A percentile compares a stretch with the other conserved stretches of the same genome.
Conservation (phyloP, 2,329 filamentous ascomycete species). For the Thelonectria rubi region DNA sequence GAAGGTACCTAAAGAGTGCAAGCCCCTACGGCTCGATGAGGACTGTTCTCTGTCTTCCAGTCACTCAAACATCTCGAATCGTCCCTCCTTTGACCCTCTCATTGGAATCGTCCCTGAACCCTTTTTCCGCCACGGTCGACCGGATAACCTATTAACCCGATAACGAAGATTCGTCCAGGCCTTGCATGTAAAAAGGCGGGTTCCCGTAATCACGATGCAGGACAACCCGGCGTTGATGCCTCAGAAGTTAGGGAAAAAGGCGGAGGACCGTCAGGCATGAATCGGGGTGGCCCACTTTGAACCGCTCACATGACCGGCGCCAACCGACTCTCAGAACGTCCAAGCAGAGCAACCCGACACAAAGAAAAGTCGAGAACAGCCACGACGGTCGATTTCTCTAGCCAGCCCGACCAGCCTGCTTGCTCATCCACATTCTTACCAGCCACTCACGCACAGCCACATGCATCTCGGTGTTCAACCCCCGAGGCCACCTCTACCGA, state of each 20-base stretch:
- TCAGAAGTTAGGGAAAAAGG: neutral
- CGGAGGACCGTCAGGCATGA: neutral
- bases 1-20: neutral
- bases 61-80: neutral
- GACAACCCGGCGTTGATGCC: neutral
- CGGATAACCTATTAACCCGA: constrained; percentile 21
- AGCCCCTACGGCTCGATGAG: neutral
- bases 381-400: neutral
- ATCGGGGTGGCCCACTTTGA: neutral
- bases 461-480: constrained; percentile 22
- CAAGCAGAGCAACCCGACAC: neutral
- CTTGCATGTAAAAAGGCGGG: neutral
- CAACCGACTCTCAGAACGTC: no score
- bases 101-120: neutral
- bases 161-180: neutral
- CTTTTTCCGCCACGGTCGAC: constrained; percentile 6
- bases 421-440: neutral
- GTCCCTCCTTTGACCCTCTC: neutral
- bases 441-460: constrained; percentile 6
- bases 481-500: constrained; percentile 41
- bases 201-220: constrained; percentile 4
- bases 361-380: neutral
- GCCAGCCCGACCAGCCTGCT: neutral
- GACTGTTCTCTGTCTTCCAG: neutral
- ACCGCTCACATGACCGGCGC: constrained; percentile 2